phyloP scores from a whole-genome alignment of 2,329 filamentous ascomycete species.

The Hypoxylon sp. region DNA sequence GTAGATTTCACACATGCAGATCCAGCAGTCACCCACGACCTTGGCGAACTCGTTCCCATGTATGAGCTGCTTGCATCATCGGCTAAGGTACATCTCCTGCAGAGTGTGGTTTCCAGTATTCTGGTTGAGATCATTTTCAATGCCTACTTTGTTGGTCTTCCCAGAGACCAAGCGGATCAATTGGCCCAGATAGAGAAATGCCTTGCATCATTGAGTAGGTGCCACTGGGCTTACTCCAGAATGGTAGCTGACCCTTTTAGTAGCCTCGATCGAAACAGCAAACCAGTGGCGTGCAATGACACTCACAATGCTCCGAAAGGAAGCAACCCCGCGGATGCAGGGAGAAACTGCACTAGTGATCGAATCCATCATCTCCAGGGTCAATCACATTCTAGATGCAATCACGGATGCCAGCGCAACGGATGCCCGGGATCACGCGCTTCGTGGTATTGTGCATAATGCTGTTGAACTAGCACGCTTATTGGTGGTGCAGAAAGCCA shows the following conservation, averaged over 20 bases:
- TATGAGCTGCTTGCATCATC: constrained; percentile 68
- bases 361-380: constrained; percentile 61
- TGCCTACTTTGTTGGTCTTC: constrained; percentile 74
- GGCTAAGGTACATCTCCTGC: constrained; percentile 73
- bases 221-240: constrained; percentile 27
- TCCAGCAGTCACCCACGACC: constrained; percentile 58
- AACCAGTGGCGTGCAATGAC: constrained; percentile 79
- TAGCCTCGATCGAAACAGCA: constrained; percentile 66
- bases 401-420: constrained; percentile 62
- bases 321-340: constrained; percentile 63
- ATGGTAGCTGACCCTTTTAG: constrained; percentile 44
- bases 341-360: constrained; percentile 61
- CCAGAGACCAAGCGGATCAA: constrained; percentile 66
- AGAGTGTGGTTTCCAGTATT: constrained; percentile 72
- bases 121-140: constrained; percentile 74
- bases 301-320: constrained; percentile 70
- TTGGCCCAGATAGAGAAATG: constrained; percentile 66
- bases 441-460: constrained; percentile 67
- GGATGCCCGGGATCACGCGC: constrained; percentile 65
- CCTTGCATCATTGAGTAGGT: constrained; percentile 60
- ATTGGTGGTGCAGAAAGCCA: constrained; percentile 71
- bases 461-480: constrained; percentile 70
- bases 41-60: constrained; percentile 65
- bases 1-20: constrained; percentile 62
- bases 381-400: constrained; percentile 65